Base-by-base conservation (phyloP, 78 protist species). In the Protostelium mycophagum region DNA sequence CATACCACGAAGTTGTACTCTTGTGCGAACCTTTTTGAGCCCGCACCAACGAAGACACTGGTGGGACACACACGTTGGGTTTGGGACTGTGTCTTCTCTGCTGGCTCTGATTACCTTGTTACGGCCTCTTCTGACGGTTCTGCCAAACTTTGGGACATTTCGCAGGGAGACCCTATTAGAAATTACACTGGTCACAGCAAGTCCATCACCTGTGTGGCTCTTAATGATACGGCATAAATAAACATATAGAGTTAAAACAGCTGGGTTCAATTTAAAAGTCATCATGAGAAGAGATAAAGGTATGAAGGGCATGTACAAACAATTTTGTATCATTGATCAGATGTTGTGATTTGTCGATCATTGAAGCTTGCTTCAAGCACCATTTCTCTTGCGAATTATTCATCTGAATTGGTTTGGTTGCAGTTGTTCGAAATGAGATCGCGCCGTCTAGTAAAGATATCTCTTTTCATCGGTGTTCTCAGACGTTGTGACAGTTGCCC, bases 31-130 rank as follows among this genome's bases (percentile, higher is more conserved):
- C 91, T 84, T 37, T 96, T 90, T 34, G n/a, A 83, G 29, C 93
- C 92, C 16, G n/a, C n/a, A n/a, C n/a, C n/a, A n/a, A 86, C 36
- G 28, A 92, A 94, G 86, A 88, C 92, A 0, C 91, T 98, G 25
- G 37, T 34, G 0, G 99, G 98, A 0, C 99, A 98, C 91, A 88
- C 88, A 90, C 86, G 96, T 28, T 98, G 99, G 99, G 99, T 98
- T 28, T 98, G 99, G 99, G 99, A 98, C 92, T 96, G 98, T 29
- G 97, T 94, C 83, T 98, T 97, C 91, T 90, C 97, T 0, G 90
- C 94, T 28, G 99, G 98, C 37, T 98, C 99, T 5, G 96, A 95
- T 0, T 98, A 98, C 88, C 89, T 98, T 0, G 98, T 98, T n/a
- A 95, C 96, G 25, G 98, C 96, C 0, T 93, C 97, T 10, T 95